Percentiles rank a stretch among this genome's conserved stretches.
Conservation (phyloP, 2,329 filamentous ascomycete species). For the Arthrobotrys entomopaga region DNA sequence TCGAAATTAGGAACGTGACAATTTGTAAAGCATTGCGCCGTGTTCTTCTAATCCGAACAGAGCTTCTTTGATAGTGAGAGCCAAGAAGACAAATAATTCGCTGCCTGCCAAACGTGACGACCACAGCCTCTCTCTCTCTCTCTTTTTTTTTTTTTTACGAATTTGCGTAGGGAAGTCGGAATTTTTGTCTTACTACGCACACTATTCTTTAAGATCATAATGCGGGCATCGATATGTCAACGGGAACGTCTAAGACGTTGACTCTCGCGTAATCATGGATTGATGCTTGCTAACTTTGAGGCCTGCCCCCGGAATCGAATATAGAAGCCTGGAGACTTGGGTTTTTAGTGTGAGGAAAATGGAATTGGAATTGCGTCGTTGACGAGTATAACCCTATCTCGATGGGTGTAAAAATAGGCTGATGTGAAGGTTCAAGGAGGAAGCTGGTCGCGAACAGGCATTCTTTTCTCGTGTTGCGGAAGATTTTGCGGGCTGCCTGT, state of each 20-base stretch:
- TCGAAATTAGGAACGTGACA: too few relatives aligned
- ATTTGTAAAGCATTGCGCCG: too few relatives aligned
- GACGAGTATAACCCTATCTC: constrained; percentile 6
- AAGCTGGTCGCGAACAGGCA: constrained; percentile 14
- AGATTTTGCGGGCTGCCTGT: constrained; percentile 20
- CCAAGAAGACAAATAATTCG: too few relatives aligned
- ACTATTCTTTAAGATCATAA: neutral
- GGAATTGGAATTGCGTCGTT: constrained; percentile 4
- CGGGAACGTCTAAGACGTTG: constrained; percentile 14
- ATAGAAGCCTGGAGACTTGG: neutral
- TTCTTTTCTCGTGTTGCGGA: constrained; percentile 5
- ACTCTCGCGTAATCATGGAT: constrained; percentile 9
- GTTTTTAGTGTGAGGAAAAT: neutral
- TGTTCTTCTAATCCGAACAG: too few relatives aligned
- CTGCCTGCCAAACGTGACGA: too few relatives aligned
- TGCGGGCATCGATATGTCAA: constrained; percentile 5
- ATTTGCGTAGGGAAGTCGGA: too few relatives aligned
- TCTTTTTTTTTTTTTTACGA: too few relatives aligned
- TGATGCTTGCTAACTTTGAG: neutral
- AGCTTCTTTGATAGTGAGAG: too few relatives aligned
- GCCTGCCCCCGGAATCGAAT: neutral
- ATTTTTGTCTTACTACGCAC: too few relatives aligned
- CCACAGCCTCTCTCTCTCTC: too few relatives aligned
- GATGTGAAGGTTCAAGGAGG: constrained; percentile 5
- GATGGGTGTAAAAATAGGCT: constrained; percentile 4